A percentile compares a stretch with the other conserved stretches of the same genome.
phyloP scores from a whole-genome alignment of 352 stramenopile species.

The Globisporangium paddicum region DNA sequence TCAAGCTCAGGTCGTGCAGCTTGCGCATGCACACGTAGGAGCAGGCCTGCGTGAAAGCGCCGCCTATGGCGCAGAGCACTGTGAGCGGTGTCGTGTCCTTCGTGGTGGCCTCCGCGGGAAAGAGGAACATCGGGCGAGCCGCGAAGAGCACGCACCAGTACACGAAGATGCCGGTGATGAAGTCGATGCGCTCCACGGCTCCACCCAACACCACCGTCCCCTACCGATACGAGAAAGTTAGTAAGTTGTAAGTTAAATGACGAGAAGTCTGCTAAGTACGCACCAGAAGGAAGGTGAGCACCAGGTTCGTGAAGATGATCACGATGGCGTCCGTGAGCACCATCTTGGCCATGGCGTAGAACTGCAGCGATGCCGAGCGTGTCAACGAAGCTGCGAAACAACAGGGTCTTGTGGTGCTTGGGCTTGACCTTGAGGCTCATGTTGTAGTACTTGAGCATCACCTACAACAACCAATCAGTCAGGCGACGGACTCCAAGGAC shows the following conservation, averaged over 20 bases:
- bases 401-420: slow-evolving; percentile 28
- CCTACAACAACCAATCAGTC: no score
- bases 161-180: slow-evolving; percentile 37
- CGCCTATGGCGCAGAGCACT: slow-evolving; percentile 32
- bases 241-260: no score
- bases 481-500: no score
- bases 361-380: slow-evolving; percentile 43
- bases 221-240: slow-evolving; percentile 12
- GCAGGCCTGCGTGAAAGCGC: slow-evolving; percentile 38
- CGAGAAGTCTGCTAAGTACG: background rate
- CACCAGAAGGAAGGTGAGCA: slow-evolving; percentile 58
- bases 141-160: slow-evolving; percentile 64
- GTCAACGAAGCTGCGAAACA: slow-evolving; percentile 49
- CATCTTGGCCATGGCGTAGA: slow-evolving; percentile 70
- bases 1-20: slow-evolving; percentile 32
- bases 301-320: slow-evolving; percentile 62
- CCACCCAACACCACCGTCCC: slow-evolving; percentile 40
- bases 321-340: slow-evolving; percentile 63
- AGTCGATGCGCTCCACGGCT: slow-evolving; percentile 37
- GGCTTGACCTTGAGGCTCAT: slow-evolving; percentile 21
- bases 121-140: slow-evolving; percentile 48
- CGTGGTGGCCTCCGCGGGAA: slow-evolving; percentile 17
- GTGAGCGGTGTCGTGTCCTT: slow-evolving; percentile 14
- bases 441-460: slow-evolving; percentile 27
- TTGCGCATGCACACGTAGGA: slow-evolving; percentile 56